These are phyloP conservation scores for Zelopaecilomyces penicillatus DNA, from an alignment of 2,329 filamentous ascomycete species.

Conservation along the genomic window DNA sequence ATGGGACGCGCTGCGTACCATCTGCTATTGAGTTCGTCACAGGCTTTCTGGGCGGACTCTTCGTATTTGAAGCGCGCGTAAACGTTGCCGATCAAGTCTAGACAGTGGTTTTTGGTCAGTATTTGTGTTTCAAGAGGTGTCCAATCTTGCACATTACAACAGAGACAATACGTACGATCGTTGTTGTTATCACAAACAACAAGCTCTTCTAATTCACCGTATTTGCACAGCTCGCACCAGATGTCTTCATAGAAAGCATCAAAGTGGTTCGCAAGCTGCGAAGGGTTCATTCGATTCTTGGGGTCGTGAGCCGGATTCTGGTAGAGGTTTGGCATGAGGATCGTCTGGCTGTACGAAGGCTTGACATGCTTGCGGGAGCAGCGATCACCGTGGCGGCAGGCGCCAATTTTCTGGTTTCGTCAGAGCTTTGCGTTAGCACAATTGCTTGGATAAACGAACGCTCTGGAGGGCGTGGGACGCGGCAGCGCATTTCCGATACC, in stretches of 20 bases:
- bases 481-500: too few species aligned
- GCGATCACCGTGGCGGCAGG: constrained; percentile 94
- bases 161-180: constrained; percentile 57
- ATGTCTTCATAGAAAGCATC: constrained; percentile 99
- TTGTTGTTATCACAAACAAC: constrained; percentile 99
- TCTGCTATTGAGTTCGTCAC: constrained; percentile 85
- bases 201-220: constrained; percentile 92
- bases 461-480: too few species aligned
- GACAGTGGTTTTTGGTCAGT: constrained; percentile 2
- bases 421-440: background rate
- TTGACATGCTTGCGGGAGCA: constrained; percentile 99
- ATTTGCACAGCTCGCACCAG: constrained; percentile 99
- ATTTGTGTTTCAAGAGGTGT: background rate
- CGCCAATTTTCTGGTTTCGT: constrained; percentile 81
- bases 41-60: constrained; percentile 86
- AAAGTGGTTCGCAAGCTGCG: constrained; percentile 97
- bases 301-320: constrained; percentile 97
- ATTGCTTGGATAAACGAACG: too few species aligned
- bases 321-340: constrained; percentile 97
- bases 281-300: constrained; percentile 93
- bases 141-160: background rate
- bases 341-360: constrained; percentile 94
- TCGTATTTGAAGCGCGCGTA: constrained; percentile 99
- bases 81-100: constrained; percentile 94
- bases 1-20: constrained; percentile 98